Base-by-base conservation (phyloP, 2,329 filamentous ascomycete genomes). In the Apiospora rasikravindrae region DNA sequence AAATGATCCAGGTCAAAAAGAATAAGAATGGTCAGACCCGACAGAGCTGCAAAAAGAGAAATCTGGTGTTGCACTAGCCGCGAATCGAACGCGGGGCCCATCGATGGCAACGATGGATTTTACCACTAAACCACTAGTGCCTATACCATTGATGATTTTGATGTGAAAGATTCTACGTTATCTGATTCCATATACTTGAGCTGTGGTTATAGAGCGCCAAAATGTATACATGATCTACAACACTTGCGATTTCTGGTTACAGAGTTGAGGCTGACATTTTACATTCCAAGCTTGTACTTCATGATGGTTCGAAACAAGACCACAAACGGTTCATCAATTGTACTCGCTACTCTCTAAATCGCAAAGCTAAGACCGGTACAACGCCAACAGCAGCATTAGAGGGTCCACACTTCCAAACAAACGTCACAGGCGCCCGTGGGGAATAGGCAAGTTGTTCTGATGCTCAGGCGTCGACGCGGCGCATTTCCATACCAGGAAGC, bases 41-140 rank as follows among this genome's bases (percentile, higher is more conserved):
- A 24, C 40, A 53, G 24, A 33, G 37, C 1, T 22, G 53, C 53
- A 61, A 61, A 37, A 61, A 61, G 2, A 19, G 0, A 37, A 33
- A 26, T 67, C 8, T 8, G 1, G 10, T 26, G 22, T 57, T 73
- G 72, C 72, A 73, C 70, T 73, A 82, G 80, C 82, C 82, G 81
- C 77, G 83, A 84, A 84, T 84, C 82, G 82, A 84, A 84, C 83
- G 78, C 82, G 83, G 83, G 83, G 83, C 84, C 83, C 83, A 84
- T 86, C 84, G 83, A 86, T 86, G 84, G 84, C 84, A 86, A 86
- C 84, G 84, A 86, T 84, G 83, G 83, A 86, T 86, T 85, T 85
- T 86, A 86, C 84, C 84, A 85, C 84, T 86, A 85, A 85, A 86
- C 84, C 84, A 86, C 83, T 83, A 78, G 79, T 81, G 79, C 79